These are phyloP conservation scores for Talaromyces sp. DNA, from an alignment of 2,329 filamentous ascomycete genomes.

Conservation along the genomic window DNA sequence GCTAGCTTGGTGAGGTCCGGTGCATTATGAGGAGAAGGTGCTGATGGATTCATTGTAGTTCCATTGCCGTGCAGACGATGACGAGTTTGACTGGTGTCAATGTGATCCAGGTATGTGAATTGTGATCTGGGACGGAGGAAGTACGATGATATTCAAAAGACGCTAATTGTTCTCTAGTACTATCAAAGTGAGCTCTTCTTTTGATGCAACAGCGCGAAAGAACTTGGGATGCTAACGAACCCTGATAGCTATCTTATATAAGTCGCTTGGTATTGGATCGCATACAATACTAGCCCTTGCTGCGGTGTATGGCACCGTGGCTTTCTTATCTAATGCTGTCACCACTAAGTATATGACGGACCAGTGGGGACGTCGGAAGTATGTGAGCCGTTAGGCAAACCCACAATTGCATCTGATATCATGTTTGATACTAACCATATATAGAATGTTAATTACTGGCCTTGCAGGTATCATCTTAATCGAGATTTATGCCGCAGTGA, in stretches of 20 bases:
- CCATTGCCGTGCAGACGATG: conserved; percentile 61
- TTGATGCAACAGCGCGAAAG: neutral
- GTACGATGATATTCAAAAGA: neutral
- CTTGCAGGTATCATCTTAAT: conserved; percentile 56
- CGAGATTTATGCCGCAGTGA: conserved; percentile 62
- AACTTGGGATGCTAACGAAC: conserved; percentile 1
- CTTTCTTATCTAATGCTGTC: conserved; percentile 55
- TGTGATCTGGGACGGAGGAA: neutral
- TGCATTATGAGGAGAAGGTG: too few species aligned
- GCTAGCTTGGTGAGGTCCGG: too few species aligned
- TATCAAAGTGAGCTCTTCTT: conserved; percentile 31
- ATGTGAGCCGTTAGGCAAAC: conserved; percentile 9
- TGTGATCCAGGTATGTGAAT: conserved; percentile 52
- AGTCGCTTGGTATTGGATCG: conserved; percentile 55
- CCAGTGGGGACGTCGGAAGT: conserved; percentile 62
- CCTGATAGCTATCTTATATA: conserved; percentile 54
- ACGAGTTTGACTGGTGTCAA: conserved; percentile 61
- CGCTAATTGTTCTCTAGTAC: conserved; percentile 23
- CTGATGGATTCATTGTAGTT: conserved; percentile 32
- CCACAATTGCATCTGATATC: neutral
- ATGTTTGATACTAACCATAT: conserved; percentile 6
- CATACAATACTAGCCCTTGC: conserved; percentile 57
- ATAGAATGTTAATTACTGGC: conserved; percentile 59
- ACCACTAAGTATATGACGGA: conserved; percentile 59
- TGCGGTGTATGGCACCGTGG: conserved; percentile 58